A percentile compares a stretch with the other conserved stretches of the same genome.
Conservation (phyloP, 192 early-diverging fungal genomes). For the Gaertneriomyces semiglobifer region DNA sequence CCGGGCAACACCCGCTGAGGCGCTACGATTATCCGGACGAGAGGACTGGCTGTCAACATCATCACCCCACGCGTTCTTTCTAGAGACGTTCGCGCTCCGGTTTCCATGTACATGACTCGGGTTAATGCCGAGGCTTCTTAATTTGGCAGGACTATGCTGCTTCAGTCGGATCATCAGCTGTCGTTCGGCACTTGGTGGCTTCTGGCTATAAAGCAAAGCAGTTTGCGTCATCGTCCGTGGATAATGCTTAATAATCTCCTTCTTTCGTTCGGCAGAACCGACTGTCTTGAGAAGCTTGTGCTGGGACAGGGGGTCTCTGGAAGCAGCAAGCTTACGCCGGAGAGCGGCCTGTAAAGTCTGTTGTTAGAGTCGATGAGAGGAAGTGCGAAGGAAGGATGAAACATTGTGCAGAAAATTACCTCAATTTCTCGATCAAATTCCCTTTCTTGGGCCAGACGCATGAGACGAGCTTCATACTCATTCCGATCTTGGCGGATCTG, state of each 20-base stretch:
- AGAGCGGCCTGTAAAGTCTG: neutral
- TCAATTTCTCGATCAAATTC: conserved; percentile 53
- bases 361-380: neutral
- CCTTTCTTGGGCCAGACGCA: conserved; percentile 38
- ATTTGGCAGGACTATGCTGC: conserved; percentile 32
- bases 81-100: no score
- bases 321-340: no score
- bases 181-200: conserved; percentile 39
- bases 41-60: conserved; percentile 6
- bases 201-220: conserved; percentile 47
- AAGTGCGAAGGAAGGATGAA: neutral
- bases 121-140: conserved; percentile 35
- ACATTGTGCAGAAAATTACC: conserved; percentile 26
- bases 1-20: neutral
- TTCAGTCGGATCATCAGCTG: conserved; percentile 22
- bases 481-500: conserved; percentile 47
- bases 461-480: conserved; percentile 37
- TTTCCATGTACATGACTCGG: conserved; percentile 17
- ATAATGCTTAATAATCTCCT: conserved; percentile 43
- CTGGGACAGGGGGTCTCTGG: no score
- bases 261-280: no score
- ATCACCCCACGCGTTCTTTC: no score
- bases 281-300: no score
- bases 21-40: conserved; percentile 7
- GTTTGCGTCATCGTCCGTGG: conserved; percentile 54